Evolutionary conservation across 148 eudicot species (phyloP).

Genomic region (Nepenthes mirabilis): DNA sequence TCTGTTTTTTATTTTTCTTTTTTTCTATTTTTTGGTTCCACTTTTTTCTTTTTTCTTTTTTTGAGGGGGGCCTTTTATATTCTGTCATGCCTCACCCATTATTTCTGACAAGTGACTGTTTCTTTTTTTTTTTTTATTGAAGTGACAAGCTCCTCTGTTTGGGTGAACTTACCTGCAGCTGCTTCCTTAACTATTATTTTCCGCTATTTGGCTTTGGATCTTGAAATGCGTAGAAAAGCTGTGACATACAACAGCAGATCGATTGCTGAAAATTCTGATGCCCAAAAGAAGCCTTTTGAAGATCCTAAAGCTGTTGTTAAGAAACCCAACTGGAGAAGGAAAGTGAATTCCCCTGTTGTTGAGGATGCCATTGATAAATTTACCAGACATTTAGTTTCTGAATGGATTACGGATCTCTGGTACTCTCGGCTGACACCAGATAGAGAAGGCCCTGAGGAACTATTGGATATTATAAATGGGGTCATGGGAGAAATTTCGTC

Average conservation of each 20-base stretch:
- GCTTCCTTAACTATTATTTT: constrained; percentile 41
- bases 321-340: constrained; percentile 71
- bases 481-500: constrained; percentile 74
- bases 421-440: constrained; percentile 84
- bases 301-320: constrained; percentile 22
- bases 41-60: no score
- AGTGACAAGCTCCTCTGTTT: constrained; percentile 97
- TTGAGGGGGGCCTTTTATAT: not conserved
- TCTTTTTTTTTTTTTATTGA: constrained; percentile 6
- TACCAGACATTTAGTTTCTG: constrained; percentile 75
- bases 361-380: constrained; percentile 89
- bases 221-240: constrained; percentile 74
- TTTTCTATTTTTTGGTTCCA: no score
- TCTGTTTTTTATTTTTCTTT: no score
- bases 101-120: constrained; percentile 7
- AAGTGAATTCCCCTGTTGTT: constrained; percentile 79
- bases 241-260: constrained; percentile 56
- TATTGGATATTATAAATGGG: constrained; percentile 72
- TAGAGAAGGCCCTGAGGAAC: constrained; percentile 85
- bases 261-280: constrained; percentile 20
- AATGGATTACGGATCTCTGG: constrained; percentile 99
- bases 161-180: constrained; percentile 87
- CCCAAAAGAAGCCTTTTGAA: constrained; percentile 33
- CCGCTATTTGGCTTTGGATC: constrained; percentile 73
- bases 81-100: not conserved